Conservation (phyloP, 2,329 filamentous ascomycete species). For the Shiraia bambusicola region DNA sequence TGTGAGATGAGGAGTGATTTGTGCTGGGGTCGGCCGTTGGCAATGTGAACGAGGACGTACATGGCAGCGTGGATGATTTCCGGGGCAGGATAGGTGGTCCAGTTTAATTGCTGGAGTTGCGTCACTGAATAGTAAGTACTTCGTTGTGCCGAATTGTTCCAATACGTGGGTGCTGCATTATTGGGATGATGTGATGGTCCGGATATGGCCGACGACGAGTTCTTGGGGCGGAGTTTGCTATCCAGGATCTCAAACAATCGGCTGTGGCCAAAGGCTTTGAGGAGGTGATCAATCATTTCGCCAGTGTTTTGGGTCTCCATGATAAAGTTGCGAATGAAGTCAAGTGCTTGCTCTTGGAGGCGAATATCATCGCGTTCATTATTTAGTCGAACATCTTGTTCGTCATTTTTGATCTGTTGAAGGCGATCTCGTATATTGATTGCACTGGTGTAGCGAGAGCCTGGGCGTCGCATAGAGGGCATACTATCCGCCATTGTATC, state of each 20-base stretch:
- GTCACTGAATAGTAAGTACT: slow-evolving; percentile 54
- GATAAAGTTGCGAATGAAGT: slow-evolving; percentile 88
- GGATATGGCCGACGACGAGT: slow-evolving; percentile 9
- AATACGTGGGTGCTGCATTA: slow-evolving; percentile 27
- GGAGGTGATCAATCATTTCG: slow-evolving; percentile 82
- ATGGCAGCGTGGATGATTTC: slow-evolving; percentile 78
- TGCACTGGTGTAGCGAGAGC: slow-evolving; percentile 40
- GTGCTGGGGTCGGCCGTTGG: slow-evolving; percentile 76
- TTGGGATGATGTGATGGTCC: slow-evolving; percentile 10
- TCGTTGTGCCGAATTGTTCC: slow-evolving; percentile 62
- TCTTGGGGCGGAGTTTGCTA: slow-evolving; percentile 67
- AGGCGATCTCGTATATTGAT: slow-evolving; percentile 44
- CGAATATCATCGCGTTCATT: slow-evolving; percentile 75
- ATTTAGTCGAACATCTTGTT: slow-evolving; percentile 67
- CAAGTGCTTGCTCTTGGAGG: slow-evolving; percentile 87
- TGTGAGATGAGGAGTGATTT: slow-evolving; percentile 69
- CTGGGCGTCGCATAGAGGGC: slow-evolving; percentile 38
- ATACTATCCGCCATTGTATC: slow-evolving; percentile 51
- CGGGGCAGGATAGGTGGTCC: slow-evolving; percentile 33
- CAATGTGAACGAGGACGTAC: slow-evolving; percentile 84
- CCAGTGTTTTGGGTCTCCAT: slow-evolving; percentile 59
- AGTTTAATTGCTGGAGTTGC: slow-evolving; percentile 47
- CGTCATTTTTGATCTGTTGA: slow-evolving; percentile 59
- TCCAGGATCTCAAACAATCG: slow-evolving; percentile 79
- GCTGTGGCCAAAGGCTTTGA: slow-evolving; percentile 73